A percentile compares a stretch with the other conserved stretches of the same genome.
These are phyloP conservation scores for Jackrogersella minutella DNA, from an alignment of 495 filamentous ascomycete genomes.

Conservation along the genomic window DNA sequence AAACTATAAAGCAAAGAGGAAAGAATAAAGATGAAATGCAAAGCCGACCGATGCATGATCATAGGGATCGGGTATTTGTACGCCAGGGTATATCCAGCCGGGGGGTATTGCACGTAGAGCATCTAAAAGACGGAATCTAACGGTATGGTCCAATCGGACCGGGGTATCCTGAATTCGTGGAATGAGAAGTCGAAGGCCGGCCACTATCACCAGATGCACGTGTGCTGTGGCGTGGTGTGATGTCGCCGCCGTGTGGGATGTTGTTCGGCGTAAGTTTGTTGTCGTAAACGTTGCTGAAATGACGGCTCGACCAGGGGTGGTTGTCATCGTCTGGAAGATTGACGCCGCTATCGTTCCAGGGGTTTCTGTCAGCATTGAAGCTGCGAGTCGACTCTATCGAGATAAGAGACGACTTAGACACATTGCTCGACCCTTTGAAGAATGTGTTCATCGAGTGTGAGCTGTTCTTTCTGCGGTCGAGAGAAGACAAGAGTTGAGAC, in stretches of 20 bases:
- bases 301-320: slow-evolving; percentile 69
- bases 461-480: slow-evolving; percentile 92
- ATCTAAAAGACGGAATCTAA: slow-evolving; percentile 63
- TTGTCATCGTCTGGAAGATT: slow-evolving; percentile 87
- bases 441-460: slow-evolving; percentile 80
- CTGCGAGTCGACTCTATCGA: slow-evolving; percentile 92
- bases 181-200: slow-evolving; percentile 92
- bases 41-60: slow-evolving; percentile 68
- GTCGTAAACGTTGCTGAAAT: slow-evolving; percentile 67
- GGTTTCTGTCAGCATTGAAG: slow-evolving; percentile 86
- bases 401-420: slow-evolving; percentile 91
- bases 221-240: slow-evolving; percentile 80
- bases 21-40: slow-evolving; percentile 43
- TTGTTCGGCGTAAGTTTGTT: slow-evolving; percentile 71
- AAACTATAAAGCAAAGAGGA: slow-evolving; percentile 39
- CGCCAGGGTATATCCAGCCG: slow-evolving; percentile 67
- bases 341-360: slow-evolving; percentile 96
- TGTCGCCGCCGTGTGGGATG: slow-evolving; percentile 75
- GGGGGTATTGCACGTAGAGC: slow-evolving; percentile 57
- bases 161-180: slow-evolving; percentile 90
- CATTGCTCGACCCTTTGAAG: slow-evolving; percentile 94
- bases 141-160: slow-evolving; percentile 86
- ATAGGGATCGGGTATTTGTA: slow-evolving; percentile 58
- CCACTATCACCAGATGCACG: slow-evolving; percentile 88
- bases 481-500: slow-evolving; percentile 88